phyloP scores from a whole-genome alignment of 1,284 basidiomycete genomes.

The Tremellales sp. region DNA sequence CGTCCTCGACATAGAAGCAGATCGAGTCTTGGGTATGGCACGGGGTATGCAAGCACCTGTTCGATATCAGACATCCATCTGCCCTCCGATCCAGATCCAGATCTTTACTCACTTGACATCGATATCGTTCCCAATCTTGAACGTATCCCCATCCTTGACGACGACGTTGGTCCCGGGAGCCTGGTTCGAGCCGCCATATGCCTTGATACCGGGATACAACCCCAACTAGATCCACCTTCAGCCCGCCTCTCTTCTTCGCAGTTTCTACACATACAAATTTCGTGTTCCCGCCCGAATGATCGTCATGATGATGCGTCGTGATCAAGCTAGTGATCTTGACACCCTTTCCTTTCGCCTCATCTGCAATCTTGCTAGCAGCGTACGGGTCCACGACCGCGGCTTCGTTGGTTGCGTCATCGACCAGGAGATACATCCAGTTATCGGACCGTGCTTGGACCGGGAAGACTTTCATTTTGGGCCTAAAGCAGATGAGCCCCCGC shows the following conservation, averaged over 20 bases:
- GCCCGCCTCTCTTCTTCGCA: too few relatives aligned
- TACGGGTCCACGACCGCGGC: conserved; percentile 67
- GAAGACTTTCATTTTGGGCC: too few relatives aligned
- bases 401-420: conserved; percentile 65
- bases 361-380: conserved; percentile 70
- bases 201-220: conserved; percentile 59
- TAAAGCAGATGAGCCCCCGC: too few relatives aligned
- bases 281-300: conserved; percentile 83
- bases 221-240: conserved; percentile 19
- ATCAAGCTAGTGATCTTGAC: conserved; percentile 69
- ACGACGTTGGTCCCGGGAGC: conserved; percentile 65
- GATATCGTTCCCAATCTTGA: conserved; percentile 67
- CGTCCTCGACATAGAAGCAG: conserved; percentile 73
- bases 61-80: background rate
- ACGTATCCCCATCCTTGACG: conserved; percentile 73
- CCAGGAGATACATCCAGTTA: conserved; percentile 84
- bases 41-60: conserved; percentile 80
- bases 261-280: conserved; percentile 50
- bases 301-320: conserved; percentile 84
- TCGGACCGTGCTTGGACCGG: conserved; percentile 73
- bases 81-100: conserved; percentile 18
- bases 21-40: conserved; percentile 97
- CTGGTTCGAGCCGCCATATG: conserved; percentile 78
- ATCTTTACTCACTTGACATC: conserved; percentile 58
- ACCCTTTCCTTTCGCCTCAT: conserved; percentile 62